phyloP scores from a whole-genome alignment of 2,329 filamentous ascomycete genomes.

The Tolypocladium nubicola region DNA sequence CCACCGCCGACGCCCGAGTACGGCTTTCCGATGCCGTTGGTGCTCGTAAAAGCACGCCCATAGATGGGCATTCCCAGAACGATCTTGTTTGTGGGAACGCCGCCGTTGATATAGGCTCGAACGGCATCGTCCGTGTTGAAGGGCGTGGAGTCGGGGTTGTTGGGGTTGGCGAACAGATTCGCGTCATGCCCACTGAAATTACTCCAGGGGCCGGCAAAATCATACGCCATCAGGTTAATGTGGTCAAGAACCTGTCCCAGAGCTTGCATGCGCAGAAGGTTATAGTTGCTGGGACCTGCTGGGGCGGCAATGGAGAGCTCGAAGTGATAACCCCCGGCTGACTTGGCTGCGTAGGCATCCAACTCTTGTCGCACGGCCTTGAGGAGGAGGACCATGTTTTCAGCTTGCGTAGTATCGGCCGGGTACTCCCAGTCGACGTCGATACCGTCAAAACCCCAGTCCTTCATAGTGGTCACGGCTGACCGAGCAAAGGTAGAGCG shows the following conservation, averaged over 20 bases:
- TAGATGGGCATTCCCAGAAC: constrained; percentile 65
- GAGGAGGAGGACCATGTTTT: constrained; percentile 34
- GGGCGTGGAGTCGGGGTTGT: constrained; percentile 49
- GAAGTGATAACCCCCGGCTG: constrained; percentile 38
- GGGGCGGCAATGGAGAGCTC: constrained; percentile 42
- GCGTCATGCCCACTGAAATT: constrained; percentile 54
- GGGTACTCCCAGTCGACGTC: constrained; percentile 32
- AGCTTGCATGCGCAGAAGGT: constrained; percentile 32
- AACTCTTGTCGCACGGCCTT: constrained; percentile 33
- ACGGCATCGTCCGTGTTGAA: constrained; percentile 60
- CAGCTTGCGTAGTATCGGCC: constrained; percentile 25
- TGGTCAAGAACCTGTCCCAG: constrained; percentile 42
- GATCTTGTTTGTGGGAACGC: constrained; percentile 55
- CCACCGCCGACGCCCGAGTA: constrained; percentile 57
- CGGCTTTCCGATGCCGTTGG: constrained; percentile 53
- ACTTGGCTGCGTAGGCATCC: constrained; percentile 33
- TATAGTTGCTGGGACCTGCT: constrained; percentile 38
- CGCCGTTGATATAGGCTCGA: constrained; percentile 50
- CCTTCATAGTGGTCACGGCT: constrained; percentile 58
- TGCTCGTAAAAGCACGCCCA: constrained; percentile 20
- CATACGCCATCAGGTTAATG: constrained; percentile 66
- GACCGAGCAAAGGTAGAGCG: constrained; percentile 58
- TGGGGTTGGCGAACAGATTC: constrained; percentile 51
- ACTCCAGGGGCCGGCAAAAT: constrained; percentile 66
- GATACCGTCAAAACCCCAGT: constrained; percentile 53